Conservation (phyloP, 1,284 basidiomycete species). For the Melampsora americana region DNA sequence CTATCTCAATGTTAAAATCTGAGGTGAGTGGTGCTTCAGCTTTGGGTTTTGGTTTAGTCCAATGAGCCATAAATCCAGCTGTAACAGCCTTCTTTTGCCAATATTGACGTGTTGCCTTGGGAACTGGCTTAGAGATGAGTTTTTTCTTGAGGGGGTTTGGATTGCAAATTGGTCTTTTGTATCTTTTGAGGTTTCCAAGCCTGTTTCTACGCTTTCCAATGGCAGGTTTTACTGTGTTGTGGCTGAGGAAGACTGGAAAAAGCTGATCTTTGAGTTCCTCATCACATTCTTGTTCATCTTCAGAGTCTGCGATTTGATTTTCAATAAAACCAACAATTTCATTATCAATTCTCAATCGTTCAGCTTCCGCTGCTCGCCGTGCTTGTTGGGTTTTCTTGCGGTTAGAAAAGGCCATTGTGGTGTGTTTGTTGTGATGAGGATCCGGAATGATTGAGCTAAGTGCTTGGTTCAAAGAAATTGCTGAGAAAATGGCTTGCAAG, state of each 20-base stretch:
- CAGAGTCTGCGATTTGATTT: not conserved
- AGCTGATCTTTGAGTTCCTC: not conserved
- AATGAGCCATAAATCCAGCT: constrained; percentile 18
- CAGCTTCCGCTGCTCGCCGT: not conserved
- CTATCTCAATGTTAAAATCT: too few relatives aligned
- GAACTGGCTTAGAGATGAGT: constrained; percentile 21
- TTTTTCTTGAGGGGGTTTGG: constrained; percentile 15
- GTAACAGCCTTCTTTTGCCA: constrained; percentile 4
- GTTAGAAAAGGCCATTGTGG: not conserved
- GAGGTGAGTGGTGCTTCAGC: too few relatives aligned
- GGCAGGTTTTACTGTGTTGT: not conserved
- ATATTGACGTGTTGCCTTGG: constrained; percentile 4
- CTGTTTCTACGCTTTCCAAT: not conserved
- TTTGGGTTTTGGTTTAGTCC: not conserved
- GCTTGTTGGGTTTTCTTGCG: not conserved
- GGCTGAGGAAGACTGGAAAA: not conserved
- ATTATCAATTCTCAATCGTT: not conserved
- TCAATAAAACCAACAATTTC: not conserved
- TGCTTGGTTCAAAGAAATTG: too few relatives aligned
- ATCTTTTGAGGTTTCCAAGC: not conserved
- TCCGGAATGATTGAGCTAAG: too few relatives aligned
- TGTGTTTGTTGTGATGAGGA: too few relatives aligned
- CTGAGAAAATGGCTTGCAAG: too few relatives aligned
- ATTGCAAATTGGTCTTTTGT: constrained; percentile 12
- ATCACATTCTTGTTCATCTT: not conserved